These are phyloP conservation scores for Amborella trichopoda DNA, from an alignment of 164 flowering plant genomes.

Conservation along the genomic window DNA sequence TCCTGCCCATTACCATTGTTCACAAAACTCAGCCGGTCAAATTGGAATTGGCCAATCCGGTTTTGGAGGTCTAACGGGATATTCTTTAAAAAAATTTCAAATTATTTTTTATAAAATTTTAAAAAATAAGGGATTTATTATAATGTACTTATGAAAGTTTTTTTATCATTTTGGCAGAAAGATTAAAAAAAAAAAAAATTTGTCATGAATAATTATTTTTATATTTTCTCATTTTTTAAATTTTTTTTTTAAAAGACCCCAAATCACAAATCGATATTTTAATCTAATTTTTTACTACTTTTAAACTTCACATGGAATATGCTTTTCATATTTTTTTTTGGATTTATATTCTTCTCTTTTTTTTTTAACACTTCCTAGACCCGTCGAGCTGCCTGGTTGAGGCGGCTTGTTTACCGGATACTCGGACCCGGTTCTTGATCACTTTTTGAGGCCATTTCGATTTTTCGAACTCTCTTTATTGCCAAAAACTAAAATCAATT, in stretches of 20 bases:
- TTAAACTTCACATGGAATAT: too few relatives aligned
- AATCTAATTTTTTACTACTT: too few relatives aligned
- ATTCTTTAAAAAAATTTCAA: not conserved
- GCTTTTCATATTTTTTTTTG: too few relatives aligned
- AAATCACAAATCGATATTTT: too few relatives aligned
- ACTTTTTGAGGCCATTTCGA: not conserved
- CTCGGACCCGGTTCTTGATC: not conserved
- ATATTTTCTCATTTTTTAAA: too few relatives aligned
- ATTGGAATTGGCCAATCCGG: not conserved
- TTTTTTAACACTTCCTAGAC: too few relatives aligned
- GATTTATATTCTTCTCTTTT: too few relatives aligned
- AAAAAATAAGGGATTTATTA: not conserved
- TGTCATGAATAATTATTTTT: too few relatives aligned
- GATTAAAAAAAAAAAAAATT: slow-evolving; percentile 1
- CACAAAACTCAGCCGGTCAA: not conserved
- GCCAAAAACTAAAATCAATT: not conserved
- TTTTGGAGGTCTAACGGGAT: not conserved
- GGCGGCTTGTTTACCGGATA: not conserved
- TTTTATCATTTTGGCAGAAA: not conserved
- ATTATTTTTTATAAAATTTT: not conserved
- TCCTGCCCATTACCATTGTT: slow-evolving; percentile 30
- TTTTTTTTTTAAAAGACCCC: too few relatives aligned
- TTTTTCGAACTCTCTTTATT: not conserved
- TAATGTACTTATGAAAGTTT: not conserved
- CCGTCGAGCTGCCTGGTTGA: too few relatives aligned